These are phyloP conservation scores for Cryphonectria naterciae DNA, from an alignment of 2,329 filamentous ascomycete species.

Conservation along the genomic window DNA sequence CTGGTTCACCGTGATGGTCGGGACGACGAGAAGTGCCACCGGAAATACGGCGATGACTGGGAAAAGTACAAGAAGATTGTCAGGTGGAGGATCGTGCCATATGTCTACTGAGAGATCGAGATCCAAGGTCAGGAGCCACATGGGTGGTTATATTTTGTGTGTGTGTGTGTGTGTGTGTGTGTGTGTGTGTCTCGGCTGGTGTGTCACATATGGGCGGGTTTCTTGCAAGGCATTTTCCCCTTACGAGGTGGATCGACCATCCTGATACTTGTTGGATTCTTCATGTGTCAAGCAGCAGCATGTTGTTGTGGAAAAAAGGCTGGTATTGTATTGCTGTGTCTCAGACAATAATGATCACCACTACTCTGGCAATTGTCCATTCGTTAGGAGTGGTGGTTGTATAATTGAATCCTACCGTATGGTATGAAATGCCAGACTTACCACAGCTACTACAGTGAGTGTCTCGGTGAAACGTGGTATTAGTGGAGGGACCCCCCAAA, in stretches of 20 bases:
- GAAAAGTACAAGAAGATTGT: slow-evolving; percentile 84
- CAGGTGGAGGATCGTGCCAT: slow-evolving; percentile 80
- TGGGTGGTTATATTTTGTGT: too few species aligned
- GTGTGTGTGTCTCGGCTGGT: background rate
- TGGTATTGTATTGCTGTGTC: background rate
- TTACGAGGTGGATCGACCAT: background rate
- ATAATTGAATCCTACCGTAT: background rate
- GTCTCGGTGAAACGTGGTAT: background rate
- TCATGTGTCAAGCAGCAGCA: too few species aligned
- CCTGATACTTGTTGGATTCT: background rate
- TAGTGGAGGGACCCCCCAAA: background rate
- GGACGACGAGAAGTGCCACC: slow-evolving; percentile 87
- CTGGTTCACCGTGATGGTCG: slow-evolving; percentile 84
- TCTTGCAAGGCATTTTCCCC: background rate
- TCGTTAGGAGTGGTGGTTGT: too few species aligned
- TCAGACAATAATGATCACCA: background rate
- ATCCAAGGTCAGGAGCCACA: too few species aligned
- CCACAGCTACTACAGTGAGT: too few species aligned
- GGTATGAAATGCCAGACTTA: background rate
- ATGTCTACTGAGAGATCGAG: slow-evolving; percentile 66
- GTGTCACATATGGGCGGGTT: background rate
- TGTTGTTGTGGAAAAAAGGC: background rate
- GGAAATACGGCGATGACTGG: slow-evolving; percentile 94
- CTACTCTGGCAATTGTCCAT: too few species aligned
- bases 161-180: too few species aligned